Evolutionary conservation across 192 early-diverging fungal genomes (phyloP).

Genomic region (Globomyces pollinis-pini): DNA sequence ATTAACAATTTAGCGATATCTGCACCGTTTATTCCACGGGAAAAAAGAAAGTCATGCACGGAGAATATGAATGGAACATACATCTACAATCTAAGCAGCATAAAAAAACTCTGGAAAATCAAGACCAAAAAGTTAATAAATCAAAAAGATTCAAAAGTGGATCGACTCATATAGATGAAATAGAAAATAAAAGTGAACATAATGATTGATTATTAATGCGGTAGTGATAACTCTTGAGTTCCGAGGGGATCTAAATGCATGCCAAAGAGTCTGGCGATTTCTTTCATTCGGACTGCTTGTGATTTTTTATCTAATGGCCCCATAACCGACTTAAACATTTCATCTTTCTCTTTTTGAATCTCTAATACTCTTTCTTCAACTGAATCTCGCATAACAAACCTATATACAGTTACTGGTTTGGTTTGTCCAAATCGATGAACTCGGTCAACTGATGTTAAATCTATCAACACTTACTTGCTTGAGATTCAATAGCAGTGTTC

Average conservation of each 20-base stretch:
- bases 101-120: slow-evolving; percentile 9
- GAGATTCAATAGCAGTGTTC: slow-evolving; percentile 33
- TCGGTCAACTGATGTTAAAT: slow-evolving; percentile 51
- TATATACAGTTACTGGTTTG: slow-evolving; percentile 33
- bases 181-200: no score
- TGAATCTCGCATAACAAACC: slow-evolving; percentile 40
- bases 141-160: no score
- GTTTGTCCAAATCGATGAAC: slow-evolving; percentile 56
- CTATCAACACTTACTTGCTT: not conserved
- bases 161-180: no score
- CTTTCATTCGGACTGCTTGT: no score
- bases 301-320: not conserved
- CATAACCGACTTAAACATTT: slow-evolving; percentile 33
- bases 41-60: not conserved
- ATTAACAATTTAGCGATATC: not conserved
- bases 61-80: not conserved
- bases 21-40: not conserved
- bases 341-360: slow-evolving; percentile 39
- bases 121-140: no score
- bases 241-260: no score
- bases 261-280: no score
- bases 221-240: no score
- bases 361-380: slow-evolving; percentile 45
- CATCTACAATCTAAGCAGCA: not conserved
- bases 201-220: no score